Base-by-base conservation (phyloP, 2,329 filamentous ascomycete genomes). In the Periconia sp. region DNA sequence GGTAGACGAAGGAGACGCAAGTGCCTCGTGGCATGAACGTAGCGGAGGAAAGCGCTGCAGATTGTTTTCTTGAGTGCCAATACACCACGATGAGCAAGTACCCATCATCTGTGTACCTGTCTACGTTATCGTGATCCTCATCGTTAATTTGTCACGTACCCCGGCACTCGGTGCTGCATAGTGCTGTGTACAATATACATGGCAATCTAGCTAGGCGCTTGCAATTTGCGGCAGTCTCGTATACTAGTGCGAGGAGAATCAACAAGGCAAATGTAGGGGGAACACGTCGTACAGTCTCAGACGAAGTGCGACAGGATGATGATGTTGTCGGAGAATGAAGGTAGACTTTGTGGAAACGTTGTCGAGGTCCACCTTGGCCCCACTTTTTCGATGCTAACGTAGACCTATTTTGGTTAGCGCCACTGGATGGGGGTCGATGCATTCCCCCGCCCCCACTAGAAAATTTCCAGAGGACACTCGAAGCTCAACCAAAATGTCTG, bases 401-500 rank as follows among this genome's bases (percentile, higher is more conserved):
- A n/a, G n/a, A n/a, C n/a, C n/a, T n/a, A n/a, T n/a, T n/a, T n/a
- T n/a, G n/a, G 15, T 12, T 37, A 43, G 34, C 34, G 22, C 12
- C 4, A 12, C 21, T 31, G 13, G 35, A 18, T 39, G 33, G 36
- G 13, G 32, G 15, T 13, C n/a, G 21, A 31, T n/a, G 24, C 34
- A 12, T 13, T 17, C 31, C 45, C 36, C 36, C 44, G 40, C 41
- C 51, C 49, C 49, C 53, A 47, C 50, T 43, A 46, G 46, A 52
- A 46, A 44, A 43, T 48, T 29, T 32, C 25, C 33, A 42, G 34
- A 23, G 23, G 5, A 18, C 11, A 12, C 23, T 8, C 31, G 7
- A 21, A 37, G 15, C 22, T 36, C 36, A 19, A 22, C 32, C 43
- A 53, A 48, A 16, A 63, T 62, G 61, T 40, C 60, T 21, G 45